These are phyloP conservation scores for Corymbia maculata DNA, from an alignment of 345 rosid genomes.

Conservation along the genomic window DNA sequence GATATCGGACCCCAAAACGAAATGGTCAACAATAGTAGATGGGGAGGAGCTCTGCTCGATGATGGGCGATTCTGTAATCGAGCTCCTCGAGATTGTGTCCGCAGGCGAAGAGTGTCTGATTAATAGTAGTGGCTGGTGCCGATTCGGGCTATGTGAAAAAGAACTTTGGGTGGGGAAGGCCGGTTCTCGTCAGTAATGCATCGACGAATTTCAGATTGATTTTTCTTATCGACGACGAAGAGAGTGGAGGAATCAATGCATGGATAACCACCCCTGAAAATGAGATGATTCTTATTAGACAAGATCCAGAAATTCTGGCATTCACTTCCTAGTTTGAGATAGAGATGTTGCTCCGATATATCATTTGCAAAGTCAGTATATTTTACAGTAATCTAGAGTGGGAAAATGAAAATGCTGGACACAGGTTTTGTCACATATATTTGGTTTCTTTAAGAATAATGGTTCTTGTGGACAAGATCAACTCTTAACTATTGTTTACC, in stretches of 20 bases:
- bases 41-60: background rate
- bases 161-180: background rate
- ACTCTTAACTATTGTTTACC: background rate
- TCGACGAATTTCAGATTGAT: background rate
- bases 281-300: background rate
- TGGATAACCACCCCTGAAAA: slow-evolving; percentile 20
- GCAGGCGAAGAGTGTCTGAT: background rate
- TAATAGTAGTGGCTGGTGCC: background rate
- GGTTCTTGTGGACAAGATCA: background rate
- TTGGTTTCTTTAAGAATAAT: background rate
- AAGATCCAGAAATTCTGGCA: background rate
- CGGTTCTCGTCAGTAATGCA: background rate
- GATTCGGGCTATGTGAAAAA: background rate
- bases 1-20: background rate
- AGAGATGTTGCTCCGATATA: background rate
- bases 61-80: background rate
- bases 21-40: background rate
- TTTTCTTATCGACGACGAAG: background rate
- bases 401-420: background rate
- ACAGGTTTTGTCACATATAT: background rate
- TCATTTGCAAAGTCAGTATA: background rate
- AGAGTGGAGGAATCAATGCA: slow-evolving; percentile 26
- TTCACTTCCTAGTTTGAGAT: background rate
- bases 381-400: background rate
- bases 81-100: background rate